Conservation (phyloP, 2,329 filamentous ascomycete species). For the Mycosphaerella sp. region DNA sequence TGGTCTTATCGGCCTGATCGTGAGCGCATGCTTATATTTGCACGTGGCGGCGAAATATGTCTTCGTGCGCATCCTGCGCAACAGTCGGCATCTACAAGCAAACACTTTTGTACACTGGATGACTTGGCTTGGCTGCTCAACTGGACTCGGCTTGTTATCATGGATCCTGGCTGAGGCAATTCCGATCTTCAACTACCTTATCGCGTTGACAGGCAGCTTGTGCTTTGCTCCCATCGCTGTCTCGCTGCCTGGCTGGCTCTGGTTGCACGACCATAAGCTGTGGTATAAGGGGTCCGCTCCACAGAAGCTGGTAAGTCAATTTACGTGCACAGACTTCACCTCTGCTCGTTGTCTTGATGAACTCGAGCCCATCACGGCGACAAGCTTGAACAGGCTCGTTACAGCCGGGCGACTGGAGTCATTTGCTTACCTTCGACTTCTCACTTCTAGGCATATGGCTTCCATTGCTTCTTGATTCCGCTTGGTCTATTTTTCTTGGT, state of each 20-base stretch:
- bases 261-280: slow-evolving; percentile 46
- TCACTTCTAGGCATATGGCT: slow-evolving; percentile 30
- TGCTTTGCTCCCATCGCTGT: slow-evolving; percentile 50
- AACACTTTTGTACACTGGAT: slow-evolving; percentile 49
- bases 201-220: slow-evolving; percentile 46
- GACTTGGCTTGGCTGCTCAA: slow-evolving; percentile 47
- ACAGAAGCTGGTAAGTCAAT: slow-evolving; percentile 28
- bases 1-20: slow-evolving; percentile 50
- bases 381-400: too few species aligned
- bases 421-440: too few species aligned
- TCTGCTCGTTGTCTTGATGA: too few species aligned
- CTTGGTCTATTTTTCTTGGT: slow-evolving; percentile 46
- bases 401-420: too few species aligned
- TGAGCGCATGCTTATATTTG: slow-evolving; percentile 45
- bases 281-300: slow-evolving; percentile 36
- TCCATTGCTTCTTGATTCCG: slow-evolving; percentile 41
- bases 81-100: slow-evolving; percentile 47
- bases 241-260: slow-evolving; percentile 45
- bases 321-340: too few species aligned
- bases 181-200: slow-evolving; percentile 50
- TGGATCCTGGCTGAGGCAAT: slow-evolving; percentile 51
- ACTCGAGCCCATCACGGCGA: too few species aligned
- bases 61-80: slow-evolving; percentile 51
- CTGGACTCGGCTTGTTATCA: slow-evolving; percentile 39
- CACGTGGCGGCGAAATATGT: slow-evolving; percentile 52